Evolutionary conservation across 148 eudicot genomes (phyloP).

Genomic region (Amaranthus palmeri): DNA sequence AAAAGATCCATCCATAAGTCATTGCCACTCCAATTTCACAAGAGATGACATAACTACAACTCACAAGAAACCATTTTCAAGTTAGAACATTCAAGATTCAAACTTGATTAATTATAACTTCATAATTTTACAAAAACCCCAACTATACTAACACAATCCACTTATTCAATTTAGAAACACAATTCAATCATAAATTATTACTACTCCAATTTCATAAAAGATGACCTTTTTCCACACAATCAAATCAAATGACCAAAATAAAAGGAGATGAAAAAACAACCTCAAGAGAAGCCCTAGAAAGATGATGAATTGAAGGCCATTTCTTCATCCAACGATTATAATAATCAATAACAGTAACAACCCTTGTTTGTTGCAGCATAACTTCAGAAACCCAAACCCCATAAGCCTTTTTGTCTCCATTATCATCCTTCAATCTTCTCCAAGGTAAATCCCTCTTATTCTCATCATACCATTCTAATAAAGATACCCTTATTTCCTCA

Average conservation of each 20-base stretch:
- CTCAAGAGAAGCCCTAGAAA: conserved; percentile 79
- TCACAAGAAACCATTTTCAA: too few relatives aligned
- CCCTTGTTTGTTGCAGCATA: conserved; percentile 57
- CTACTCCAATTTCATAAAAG: neutral
- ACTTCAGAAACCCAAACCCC: conserved; percentile 77
- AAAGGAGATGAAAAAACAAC: conserved; percentile 25
- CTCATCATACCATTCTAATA: conserved; percentile 76
- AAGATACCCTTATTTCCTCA: conserved; percentile 57
- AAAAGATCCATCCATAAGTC: too few relatives aligned
- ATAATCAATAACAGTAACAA: conserved; percentile 73
- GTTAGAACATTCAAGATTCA: too few relatives aligned
- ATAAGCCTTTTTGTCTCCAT: conserved; percentile 60
- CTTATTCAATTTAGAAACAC: neutral
- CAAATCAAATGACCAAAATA: neutral
- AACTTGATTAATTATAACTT: too few relatives aligned
- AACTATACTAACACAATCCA: too few relatives aligned
- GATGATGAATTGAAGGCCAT: conserved; percentile 81
- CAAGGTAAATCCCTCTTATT: conserved; percentile 87
- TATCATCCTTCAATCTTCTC: conserved; percentile 47
- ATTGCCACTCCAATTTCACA: too few relatives aligned
- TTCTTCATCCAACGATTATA: conserved; percentile 77
- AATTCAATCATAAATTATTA: neutral
- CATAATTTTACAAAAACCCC: too few relatives aligned
- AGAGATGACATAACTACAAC: too few relatives aligned
- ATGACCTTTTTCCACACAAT: neutral